Evolutionary conservation across 2,329 filamentous ascomycete species (phyloP).

Genomic region (Coniella lustricola): DNA sequence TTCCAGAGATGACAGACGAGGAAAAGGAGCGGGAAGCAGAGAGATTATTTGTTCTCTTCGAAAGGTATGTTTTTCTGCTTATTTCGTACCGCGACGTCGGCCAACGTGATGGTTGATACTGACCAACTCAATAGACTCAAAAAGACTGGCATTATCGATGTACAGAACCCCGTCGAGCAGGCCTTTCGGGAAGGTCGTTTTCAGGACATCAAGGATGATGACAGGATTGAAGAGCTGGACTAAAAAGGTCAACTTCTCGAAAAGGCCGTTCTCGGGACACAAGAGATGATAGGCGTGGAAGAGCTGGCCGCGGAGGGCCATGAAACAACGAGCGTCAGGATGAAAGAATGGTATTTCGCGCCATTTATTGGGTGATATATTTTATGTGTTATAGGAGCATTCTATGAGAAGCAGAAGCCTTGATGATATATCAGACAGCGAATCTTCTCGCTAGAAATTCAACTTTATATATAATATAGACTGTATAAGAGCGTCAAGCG

Average conservation of each 20-base stretch:
- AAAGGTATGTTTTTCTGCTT: constrained; percentile 51
- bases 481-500: background rate
- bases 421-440: background rate
- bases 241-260: too few relatives aligned
- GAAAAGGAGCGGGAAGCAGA: constrained; percentile 93
- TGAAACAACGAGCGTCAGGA: too few relatives aligned
- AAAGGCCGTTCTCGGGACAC: too few relatives aligned
- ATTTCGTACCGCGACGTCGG: background rate
- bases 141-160: constrained; percentile 66
- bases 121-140: constrained; percentile 44
- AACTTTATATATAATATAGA: background rate
- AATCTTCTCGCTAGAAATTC: too few relatives aligned
- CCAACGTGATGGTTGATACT: constrained; percentile 6
- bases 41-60: constrained; percentile 81
- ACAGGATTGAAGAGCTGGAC: constrained; percentile 38
- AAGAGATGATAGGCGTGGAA: too few relatives aligned
- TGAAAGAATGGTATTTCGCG: too few relatives aligned
- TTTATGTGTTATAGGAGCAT: background rate
- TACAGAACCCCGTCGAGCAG: constrained; percentile 71
- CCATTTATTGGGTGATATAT: too few relatives aligned
- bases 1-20: constrained; percentile 75
- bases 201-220: constrained; percentile 58
- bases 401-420: background rate
- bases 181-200: constrained; percentile 64
- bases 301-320: too few relatives aligned